Conservation (phyloP, 805 yeast genomes). For the Pachysolen tannophilus region DNA sequence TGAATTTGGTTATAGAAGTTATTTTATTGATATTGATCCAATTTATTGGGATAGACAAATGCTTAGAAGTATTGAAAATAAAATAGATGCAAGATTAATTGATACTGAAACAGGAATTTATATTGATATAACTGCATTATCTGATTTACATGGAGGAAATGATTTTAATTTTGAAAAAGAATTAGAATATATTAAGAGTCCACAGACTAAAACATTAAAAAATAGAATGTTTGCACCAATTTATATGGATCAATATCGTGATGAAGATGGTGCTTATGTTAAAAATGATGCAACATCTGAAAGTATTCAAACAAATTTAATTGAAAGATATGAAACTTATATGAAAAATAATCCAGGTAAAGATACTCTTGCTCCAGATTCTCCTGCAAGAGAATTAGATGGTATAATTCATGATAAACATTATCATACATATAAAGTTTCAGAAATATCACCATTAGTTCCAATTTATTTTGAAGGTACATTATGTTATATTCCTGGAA, state of each 20-base stretch:
- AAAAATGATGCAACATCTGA: constrained; percentile 1
- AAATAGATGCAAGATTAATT: constrained; percentile 54
- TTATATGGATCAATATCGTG: constrained; percentile 1
- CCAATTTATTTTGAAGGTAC: constrained; percentile 31
- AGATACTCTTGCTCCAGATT: background rate
- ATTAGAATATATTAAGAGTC: constrained; percentile 4
- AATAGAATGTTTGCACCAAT: constrained; percentile 4
- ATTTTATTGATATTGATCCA: constrained; percentile 7
- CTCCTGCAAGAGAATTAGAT: constrained; percentile 1
- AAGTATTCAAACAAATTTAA: constrained; percentile 1
- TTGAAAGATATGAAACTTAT: constrained; percentile 1
- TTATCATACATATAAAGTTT: constrained; percentile 13
- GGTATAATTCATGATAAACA: constrained; percentile 8
- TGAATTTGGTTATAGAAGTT: constrained; percentile 18
- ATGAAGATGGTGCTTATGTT: background rate
- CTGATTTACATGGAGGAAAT: constrained; percentile 19
- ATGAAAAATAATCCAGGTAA: background rate
- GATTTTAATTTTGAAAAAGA: constrained; percentile 1
- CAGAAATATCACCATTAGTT: constrained; percentile 37
- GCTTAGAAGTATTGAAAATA: constrained; percentile 35
- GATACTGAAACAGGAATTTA: constrained; percentile 53
- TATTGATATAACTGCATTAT: constrained; percentile 52
- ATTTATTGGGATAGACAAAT: constrained; percentile 34
- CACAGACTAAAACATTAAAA: constrained; percentile 6
- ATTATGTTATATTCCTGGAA: constrained; percentile 6